Evolutionary conservation across 805 yeast species (phyloP).

Genomic region (Alloascoidea hylecoeti): DNA sequence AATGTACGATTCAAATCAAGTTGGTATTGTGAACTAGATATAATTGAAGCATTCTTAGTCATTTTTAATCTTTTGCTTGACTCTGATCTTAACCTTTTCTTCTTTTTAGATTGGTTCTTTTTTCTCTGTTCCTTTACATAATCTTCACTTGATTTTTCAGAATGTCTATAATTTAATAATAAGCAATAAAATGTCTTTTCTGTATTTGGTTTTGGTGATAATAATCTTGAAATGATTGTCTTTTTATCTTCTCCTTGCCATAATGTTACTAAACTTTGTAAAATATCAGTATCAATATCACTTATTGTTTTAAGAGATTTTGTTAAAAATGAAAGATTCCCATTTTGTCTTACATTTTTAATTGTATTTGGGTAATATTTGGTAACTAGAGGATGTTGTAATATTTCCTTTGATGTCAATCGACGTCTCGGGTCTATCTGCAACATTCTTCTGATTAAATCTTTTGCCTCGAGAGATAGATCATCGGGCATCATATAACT

Average conservation of each 20-base stretch:
- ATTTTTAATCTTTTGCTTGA: too few relatives aligned
- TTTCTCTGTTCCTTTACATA: too few relatives aligned
- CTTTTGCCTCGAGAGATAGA: constrained; percentile 50
- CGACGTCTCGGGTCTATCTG: constrained; percentile 53
- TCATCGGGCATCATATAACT: constrained; percentile 57
- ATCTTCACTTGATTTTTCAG: constrained; percentile 8
- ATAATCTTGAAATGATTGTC: constrained; percentile 14
- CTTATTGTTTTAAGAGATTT: not conserved
- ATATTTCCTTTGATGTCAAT: constrained; percentile 43
- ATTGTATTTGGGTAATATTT: constrained; percentile 31
- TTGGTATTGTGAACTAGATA: not conserved
- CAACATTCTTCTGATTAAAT: constrained; percentile 50
- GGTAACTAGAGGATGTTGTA: constrained; percentile 32
- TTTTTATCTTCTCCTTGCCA: not conserved
- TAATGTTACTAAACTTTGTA: constrained; percentile 5
- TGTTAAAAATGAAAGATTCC: too few relatives aligned
- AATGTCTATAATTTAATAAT: constrained; percentile 14
- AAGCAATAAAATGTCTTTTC: constrained; percentile 24
- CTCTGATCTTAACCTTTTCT: too few relatives aligned
- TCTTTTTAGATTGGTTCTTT: too few relatives aligned
- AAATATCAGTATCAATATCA: not conserved
- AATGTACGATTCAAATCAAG: not conserved
- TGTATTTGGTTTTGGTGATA: constrained; percentile 15
- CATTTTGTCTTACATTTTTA: too few relatives aligned
- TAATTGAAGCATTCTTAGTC: too few relatives aligned